Conservation (phyloP, 139 green algal species). For the Gonium pectorale region DNA sequence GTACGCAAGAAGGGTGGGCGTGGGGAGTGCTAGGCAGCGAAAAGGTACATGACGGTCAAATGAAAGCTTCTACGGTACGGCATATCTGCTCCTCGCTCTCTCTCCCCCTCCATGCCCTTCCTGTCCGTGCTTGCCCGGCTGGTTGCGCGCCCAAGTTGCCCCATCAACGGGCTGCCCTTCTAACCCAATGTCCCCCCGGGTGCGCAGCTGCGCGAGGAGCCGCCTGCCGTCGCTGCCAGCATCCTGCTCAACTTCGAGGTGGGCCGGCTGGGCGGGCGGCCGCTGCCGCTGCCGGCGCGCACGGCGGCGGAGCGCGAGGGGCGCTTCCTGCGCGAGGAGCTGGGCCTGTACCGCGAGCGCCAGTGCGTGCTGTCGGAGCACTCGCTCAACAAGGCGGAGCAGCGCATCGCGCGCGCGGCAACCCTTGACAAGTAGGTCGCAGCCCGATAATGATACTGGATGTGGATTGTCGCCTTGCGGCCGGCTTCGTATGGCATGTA, state of each 20-base stretch:
- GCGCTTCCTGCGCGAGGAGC: constrained; percentile 41
- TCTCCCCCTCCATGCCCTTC: background rate
- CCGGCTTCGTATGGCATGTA: no score
- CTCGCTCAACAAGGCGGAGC: constrained; percentile 61
- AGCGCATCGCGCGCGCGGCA: constrained; percentile 45
- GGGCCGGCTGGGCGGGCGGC: background rate
- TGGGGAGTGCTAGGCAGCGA: background rate
- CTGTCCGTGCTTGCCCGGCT: no score
- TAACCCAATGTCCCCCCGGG: background rate
- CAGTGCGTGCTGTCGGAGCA: constrained; percentile 33
- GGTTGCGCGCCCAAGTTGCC: no score
- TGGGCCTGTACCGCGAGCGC: constrained; percentile 54
- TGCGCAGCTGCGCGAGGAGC: constrained; percentile 1
- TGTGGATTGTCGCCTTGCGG: no score
- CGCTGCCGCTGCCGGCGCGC: constrained; percentile 23
- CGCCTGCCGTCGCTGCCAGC: constrained; percentile 1
- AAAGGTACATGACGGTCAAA: background rate
- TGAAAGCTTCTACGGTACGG: background rate
- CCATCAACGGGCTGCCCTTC: background rate
- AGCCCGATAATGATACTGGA: no score
- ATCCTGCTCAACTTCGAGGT: constrained; percentile 23
- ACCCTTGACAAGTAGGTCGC: constrained; percentile 36
- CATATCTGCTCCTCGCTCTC: background rate
- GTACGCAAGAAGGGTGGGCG: no score
- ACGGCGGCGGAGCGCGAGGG: constrained; percentile 31